phyloP scores from a whole-genome alignment of 176 grass and related monocot species.

The Secale cereale region DNA sequence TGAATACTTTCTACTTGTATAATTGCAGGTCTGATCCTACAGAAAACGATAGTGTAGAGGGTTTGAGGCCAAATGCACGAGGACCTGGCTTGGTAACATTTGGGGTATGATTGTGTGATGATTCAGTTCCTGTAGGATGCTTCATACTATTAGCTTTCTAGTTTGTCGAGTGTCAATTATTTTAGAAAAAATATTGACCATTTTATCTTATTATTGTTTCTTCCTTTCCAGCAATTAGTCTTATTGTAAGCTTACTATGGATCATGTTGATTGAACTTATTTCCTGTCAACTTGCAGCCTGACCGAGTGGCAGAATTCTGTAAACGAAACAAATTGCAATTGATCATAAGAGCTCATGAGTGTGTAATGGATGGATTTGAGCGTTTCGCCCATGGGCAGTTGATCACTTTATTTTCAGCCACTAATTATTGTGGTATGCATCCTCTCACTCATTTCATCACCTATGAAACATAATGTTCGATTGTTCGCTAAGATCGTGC shows the following conservation, averaged over 20 bases:
- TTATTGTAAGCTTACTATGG: background rate
- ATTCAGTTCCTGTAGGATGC: slow-evolving; percentile 17
- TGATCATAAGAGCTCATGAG: slow-evolving; percentile 97
- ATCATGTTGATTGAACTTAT: background rate
- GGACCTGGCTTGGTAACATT: slow-evolving; percentile 94
- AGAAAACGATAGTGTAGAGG: slow-evolving; percentile 96
- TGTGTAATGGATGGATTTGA: slow-evolving; percentile 99
- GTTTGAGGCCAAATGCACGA: slow-evolving; percentile 99
- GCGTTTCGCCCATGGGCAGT: slow-evolving; percentile 86
- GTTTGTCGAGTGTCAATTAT: background rate
- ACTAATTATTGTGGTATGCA: slow-evolving; percentile 98
- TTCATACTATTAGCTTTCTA: background rate
- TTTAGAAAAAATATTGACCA: background rate
- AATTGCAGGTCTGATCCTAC: slow-evolving; percentile 96
- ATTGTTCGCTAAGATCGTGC: slow-evolving; percentile 1
- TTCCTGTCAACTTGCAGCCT: slow-evolving; percentile 60
- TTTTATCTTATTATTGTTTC: slow-evolving; percentile 1
- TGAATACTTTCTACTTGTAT: slow-evolving; percentile 17
- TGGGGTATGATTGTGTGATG: slow-evolving; percentile 60
- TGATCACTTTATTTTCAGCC: slow-evolving; percentile 98
- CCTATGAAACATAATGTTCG: background rate
- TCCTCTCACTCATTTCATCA: slow-evolving; percentile 1
- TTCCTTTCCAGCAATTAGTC: slow-evolving; percentile 5
- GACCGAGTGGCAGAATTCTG: slow-evolving; percentile 91
- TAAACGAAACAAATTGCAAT: slow-evolving; percentile 91